Evolutionary conservation across 495 filamentous ascomycete species (phyloP).

Genomic region (Trichodelitschia bisporula): DNA sequence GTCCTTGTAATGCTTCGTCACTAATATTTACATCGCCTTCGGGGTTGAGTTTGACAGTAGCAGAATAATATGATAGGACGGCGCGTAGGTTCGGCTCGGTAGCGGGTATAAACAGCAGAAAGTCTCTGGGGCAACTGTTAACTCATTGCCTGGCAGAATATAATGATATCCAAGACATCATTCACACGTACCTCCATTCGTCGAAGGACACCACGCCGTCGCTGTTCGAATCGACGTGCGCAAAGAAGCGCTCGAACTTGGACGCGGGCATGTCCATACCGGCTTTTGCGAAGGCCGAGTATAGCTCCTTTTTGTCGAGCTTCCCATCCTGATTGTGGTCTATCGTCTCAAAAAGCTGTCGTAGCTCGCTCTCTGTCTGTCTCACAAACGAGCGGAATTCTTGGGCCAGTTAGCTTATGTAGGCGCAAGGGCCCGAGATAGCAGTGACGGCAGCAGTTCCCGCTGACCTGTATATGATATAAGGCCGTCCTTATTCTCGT

Average conservation of each 20-base stretch:
- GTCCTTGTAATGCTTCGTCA: constrained; percentile 65
- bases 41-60: constrained; percentile 68
- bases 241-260: constrained; percentile 66
- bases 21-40: constrained; percentile 87
- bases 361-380: constrained; percentile 59
- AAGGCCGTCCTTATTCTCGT: constrained; percentile 63
- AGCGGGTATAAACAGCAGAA: constrained; percentile 80
- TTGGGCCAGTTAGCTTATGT: no score
- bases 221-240: constrained; percentile 67
- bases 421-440: no score
- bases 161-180: constrained; percentile 1
- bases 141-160: constrained; percentile 2
- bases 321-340: constrained; percentile 73
- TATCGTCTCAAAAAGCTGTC: constrained; percentile 61
- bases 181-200: constrained; percentile 97
- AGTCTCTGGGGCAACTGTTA: constrained; percentile 35
- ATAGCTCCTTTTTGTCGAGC: constrained; percentile 65
- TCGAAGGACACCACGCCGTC: constrained; percentile 76
- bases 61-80: constrained; percentile 77
- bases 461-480: constrained; percentile 68
- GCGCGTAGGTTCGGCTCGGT: constrained; percentile 48
- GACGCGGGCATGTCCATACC: constrained; percentile 56
- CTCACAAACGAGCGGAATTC: constrained; percentile 81
- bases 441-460: no score
- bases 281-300: constrained; percentile 46